Evolutionary conservation across 2,329 filamentous ascomycete species (phyloP).

Genomic region (Phaeosphaeriaceae sp.): DNA sequence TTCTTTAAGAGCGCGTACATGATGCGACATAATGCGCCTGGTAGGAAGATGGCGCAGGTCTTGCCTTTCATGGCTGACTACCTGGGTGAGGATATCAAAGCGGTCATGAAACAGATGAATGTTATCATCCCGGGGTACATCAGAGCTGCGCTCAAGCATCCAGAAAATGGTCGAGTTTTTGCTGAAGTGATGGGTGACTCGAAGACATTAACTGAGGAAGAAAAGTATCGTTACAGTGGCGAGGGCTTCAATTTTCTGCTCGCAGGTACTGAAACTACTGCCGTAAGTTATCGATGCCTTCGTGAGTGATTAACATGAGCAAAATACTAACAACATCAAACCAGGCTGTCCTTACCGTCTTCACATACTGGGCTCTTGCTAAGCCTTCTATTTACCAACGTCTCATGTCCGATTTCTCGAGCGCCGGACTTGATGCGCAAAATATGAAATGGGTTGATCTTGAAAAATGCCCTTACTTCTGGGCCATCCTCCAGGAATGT

Average conservation of each 20-base stretch:
- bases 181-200: slow-evolving; percentile 26
- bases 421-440: slow-evolving; percentile 13
- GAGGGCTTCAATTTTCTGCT: slow-evolving; percentile 36
- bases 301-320: neutral
- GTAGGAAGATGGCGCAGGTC: slow-evolving; percentile 29
- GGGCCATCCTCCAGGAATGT: slow-evolving; percentile 43
- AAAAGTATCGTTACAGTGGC: slow-evolving; percentile 30
- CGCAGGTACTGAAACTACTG: slow-evolving; percentile 34
- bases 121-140: slow-evolving; percentile 34
- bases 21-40: slow-evolving; percentile 34
- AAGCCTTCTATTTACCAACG: slow-evolving; percentile 29
- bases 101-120: slow-evolving; percentile 34
- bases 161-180: slow-evolving; percentile 34
- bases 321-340: neutral
- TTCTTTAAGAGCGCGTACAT: slow-evolving; percentile 37
- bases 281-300: slow-evolving; percentile 15
- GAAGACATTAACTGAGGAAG: slow-evolving; percentile 27
- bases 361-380: slow-evolving; percentile 44
- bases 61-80: slow-evolving; percentile 36
- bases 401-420: slow-evolving; percentile 30
- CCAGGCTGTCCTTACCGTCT: slow-evolving; percentile 38
- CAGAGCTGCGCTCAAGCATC: slow-evolving; percentile 27
- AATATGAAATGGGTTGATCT: slow-evolving; percentile 28
- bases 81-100: slow-evolving; percentile 33
- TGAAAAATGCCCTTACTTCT: slow-evolving; percentile 41